phyloP scores from a whole-genome alignment of 495 filamentous ascomycete genomes.

The Daldinia bambusicola region DNA sequence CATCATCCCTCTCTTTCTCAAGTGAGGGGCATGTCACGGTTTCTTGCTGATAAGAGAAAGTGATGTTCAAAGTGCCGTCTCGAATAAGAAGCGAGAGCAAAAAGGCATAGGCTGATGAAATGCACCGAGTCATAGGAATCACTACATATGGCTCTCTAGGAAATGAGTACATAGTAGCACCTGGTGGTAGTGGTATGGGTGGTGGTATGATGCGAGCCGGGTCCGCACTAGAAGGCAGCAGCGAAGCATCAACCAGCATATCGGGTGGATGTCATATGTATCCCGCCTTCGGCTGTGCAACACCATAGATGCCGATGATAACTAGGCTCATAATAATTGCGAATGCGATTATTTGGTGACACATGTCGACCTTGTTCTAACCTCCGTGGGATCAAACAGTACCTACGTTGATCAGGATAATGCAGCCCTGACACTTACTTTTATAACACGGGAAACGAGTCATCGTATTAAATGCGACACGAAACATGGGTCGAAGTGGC shows the following conservation, averaged over 20 bases:
- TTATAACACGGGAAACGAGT: conserved; percentile 33
- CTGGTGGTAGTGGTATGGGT: too few species aligned
- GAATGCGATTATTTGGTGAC: conserved; percentile 27
- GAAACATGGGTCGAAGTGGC: conserved; percentile 12
- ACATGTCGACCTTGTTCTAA: conserved; percentile 32
- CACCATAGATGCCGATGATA: conserved; percentile 16
- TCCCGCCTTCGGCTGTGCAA: conserved; percentile 36
- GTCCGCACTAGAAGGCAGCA: conserved; percentile 7
- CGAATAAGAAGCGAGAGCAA: background rate
- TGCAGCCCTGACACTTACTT: conserved; percentile 25
- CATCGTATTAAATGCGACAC: conserved; percentile 28
- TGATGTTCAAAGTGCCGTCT: conserved; percentile 14
- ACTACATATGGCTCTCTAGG: background rate
- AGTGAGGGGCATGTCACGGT: conserved; percentile 31
- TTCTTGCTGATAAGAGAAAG: conserved; percentile 33
- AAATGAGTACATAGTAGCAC: conserved; percentile 1
- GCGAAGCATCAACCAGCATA: background rate
- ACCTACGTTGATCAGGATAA: conserved; percentile 16
- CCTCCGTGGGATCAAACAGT: conserved; percentile 39
- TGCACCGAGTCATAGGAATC: background rate
- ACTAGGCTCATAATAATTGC: conserved; percentile 5
- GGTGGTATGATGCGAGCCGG: conserved; percentile 6
- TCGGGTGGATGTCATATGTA: conserved; percentile 28
- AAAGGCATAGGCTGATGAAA: background rate
- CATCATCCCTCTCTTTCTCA: conserved; percentile 2